These are phyloP conservation scores for Stagonosporopsis vannaccii DNA, from an alignment of 2,329 filamentous ascomycete genomes.

Conservation along the genomic window DNA sequence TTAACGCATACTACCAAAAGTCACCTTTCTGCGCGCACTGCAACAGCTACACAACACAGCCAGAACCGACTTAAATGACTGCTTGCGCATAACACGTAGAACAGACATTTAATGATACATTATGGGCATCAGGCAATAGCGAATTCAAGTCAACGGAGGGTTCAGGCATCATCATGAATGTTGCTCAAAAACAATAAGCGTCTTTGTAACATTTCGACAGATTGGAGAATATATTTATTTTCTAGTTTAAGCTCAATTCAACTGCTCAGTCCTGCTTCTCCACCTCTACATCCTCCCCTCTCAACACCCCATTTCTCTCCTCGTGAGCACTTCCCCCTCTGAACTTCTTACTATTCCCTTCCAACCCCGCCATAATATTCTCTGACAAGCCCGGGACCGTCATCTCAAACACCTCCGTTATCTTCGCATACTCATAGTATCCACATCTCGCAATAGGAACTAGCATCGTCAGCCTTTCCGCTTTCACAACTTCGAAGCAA, in stretches of 20 bases:
- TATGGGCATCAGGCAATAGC: too few species aligned
- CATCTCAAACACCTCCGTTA: slow-evolving; percentile 67
- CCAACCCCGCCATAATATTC: slow-evolving; percentile 33
- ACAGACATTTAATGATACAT: too few species aligned
- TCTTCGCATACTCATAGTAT: slow-evolving; percentile 66
- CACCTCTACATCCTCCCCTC: slow-evolving; percentile 3
- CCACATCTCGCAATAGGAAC: slow-evolving; percentile 67
- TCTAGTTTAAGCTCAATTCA: not conserved
- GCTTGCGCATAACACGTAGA: too few species aligned
- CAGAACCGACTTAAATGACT: too few species aligned
- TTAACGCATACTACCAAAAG: too few species aligned
- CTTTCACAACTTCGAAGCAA: not conserved
- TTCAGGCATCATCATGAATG: too few species aligned
- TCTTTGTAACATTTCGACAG: too few species aligned
- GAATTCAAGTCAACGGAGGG: too few species aligned
- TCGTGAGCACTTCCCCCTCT: slow-evolving; percentile 4
- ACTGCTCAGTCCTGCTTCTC: not conserved
- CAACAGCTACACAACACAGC: too few species aligned
- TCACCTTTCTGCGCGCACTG: too few species aligned
- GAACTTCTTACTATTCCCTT: slow-evolving; percentile 39
- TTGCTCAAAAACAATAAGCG: too few species aligned
- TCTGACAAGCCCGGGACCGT: slow-evolving; percentile 53
- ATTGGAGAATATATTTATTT: too few species aligned
- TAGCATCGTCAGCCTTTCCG: not conserved
- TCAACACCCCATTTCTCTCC: not conserved